Base-by-base conservation (phyloP, 2,329 filamentous ascomycete species). In the Coniella lustricola region DNA sequence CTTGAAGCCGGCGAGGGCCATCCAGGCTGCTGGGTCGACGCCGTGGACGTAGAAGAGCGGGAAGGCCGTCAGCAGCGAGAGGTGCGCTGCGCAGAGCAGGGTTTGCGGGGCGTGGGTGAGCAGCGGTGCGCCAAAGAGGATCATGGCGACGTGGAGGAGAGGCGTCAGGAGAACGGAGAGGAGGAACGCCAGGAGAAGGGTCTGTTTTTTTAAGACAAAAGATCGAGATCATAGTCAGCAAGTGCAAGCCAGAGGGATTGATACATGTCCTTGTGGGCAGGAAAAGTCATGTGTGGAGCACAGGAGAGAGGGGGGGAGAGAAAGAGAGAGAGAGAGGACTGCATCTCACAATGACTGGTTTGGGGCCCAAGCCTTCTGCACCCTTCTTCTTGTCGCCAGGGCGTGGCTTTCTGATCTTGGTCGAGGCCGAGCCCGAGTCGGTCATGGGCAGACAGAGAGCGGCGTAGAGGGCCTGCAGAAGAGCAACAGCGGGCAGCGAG, bases 91-190 rank as follows among this genome's bases (percentile, higher is more conserved):
- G 64, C 84, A 85, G 32, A 96, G 81, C 29, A 87, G 64, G 1
- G 93, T 98, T 56, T 94, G 85, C 3, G 74, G 63, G 44, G 85
- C 70, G 64, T 96, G 87, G 1, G 87, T 88, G 29, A 91, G 87
- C 46, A 95, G 73, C 0, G 93, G 93, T 7, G 91, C 93, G 61
- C 93, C 93, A 67, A 96, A 94, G 56, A 97, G 85, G 60, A 97
- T 75, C 59, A 94, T 77, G 33, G 82, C 68, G 37, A 80, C 63
- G 63, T 83, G 74, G 18, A 84, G 58, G 22, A 64, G 64, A 29
- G 91, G 76, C 7, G 86, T 84, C 49, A 90, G 72, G 55, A 93
- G 75, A 2, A 80, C 75, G 2, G 87, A 82, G 75, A 95, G 61
- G 17, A 74, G 54, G 33, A 75, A 60, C 5, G 72, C 72, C 43